Evolutionary conservation across 2,329 filamentous ascomycete species (phyloP).

Genomic region (Aspergillus versicolor): DNA sequence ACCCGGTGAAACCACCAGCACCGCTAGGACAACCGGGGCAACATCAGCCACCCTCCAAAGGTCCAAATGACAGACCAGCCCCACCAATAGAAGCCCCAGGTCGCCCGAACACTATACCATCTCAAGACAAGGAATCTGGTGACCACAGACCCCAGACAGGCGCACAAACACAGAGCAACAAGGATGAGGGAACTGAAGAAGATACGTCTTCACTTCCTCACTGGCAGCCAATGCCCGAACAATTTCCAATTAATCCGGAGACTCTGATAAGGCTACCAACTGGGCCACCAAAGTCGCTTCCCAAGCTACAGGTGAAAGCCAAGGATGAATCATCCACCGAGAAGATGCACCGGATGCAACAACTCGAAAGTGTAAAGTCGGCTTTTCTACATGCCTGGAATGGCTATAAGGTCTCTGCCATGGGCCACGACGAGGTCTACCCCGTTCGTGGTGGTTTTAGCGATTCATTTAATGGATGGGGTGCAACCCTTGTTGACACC

Average conservation of each 20-base stretch:
- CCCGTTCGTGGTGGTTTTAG: constrained; percentile 67
- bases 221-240: constrained; percentile 72
- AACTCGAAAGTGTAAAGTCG: constrained; percentile 66
- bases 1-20: not conserved
- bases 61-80: not conserved
- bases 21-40: not conserved
- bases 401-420: constrained; percentile 77
- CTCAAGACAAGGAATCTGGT: constrained; percentile 4
- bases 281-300: constrained; percentile 67
- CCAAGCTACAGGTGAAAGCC: constrained; percentile 74
- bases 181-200: constrained; percentile 30
- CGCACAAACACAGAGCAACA: constrained; percentile 33
- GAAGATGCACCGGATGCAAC: constrained; percentile 62
- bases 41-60: constrained; percentile 1
- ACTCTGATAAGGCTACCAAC: constrained; percentile 75
- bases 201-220: constrained; percentile 48
- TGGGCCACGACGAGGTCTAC: constrained; percentile 80
- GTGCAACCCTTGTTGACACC: constrained; percentile 79
- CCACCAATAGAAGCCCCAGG: constrained; percentile 1
- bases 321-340: constrained; percentile 59
- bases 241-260: constrained; percentile 71
- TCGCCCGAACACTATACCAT: not conserved
- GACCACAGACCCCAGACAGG: constrained; percentile 9
- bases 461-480: constrained; percentile 90
- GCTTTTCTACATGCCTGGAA: constrained; percentile 78